Conservation (phyloP, 768 basidiomycete genomes). For the Artomyces pyxidatus region DNA sequence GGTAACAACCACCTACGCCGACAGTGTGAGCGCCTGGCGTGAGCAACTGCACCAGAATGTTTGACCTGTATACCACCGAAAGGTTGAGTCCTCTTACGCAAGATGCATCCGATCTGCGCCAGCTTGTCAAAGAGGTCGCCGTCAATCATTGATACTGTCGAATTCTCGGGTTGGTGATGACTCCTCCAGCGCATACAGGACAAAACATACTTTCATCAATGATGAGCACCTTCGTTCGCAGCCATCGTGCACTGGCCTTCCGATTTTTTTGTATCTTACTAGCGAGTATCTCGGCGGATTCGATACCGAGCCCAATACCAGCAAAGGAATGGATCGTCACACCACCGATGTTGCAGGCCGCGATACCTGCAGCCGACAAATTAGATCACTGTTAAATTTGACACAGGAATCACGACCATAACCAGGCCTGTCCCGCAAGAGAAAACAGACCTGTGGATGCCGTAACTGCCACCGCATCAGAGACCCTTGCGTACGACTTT, state of each 20-base stretch:
- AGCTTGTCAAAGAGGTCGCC: constrained; percentile 91
- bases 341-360: constrained; percentile 96
- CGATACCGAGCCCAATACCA: constrained; percentile 84
- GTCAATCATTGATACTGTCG: constrained; percentile 93
- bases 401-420: not conserved
- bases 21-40: not conserved
- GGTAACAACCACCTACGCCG: constrained; percentile 70
- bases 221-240: constrained; percentile 74
- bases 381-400: not conserved
- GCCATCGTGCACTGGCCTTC: constrained; percentile 77
- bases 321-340: constrained; percentile 92
- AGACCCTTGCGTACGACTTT: constrained; percentile 39
- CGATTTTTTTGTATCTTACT: constrained; percentile 71
- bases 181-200: constrained; percentile 1
- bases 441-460: constrained; percentile 73
- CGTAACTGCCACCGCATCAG: constrained; percentile 84
- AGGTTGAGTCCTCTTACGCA: constrained; percentile 58
- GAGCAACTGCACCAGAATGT: not conserved
- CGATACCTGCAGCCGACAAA: constrained; percentile 58
- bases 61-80: constrained; percentile 91
- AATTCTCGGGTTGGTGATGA: constrained; percentile 3
- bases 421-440: not conserved
- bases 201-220: constrained; percentile 62
- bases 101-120: constrained; percentile 51
- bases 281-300: constrained; percentile 51